phyloP scores from a whole-genome alignment of 257 asterid genomes.

The Nicotiana tomentosiformis region DNA sequence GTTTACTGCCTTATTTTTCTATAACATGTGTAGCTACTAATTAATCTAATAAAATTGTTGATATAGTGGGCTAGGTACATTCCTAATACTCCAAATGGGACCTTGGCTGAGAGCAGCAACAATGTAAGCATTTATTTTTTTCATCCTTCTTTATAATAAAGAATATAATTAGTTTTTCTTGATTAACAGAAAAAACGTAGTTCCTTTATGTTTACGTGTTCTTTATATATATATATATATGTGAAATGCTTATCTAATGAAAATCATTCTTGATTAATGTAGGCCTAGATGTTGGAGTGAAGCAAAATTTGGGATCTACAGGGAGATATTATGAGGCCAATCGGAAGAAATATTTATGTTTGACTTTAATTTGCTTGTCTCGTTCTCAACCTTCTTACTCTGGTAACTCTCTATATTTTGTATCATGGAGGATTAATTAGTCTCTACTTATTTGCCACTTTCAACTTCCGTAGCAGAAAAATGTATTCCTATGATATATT shows the following conservation, averaged over 20 bases:
- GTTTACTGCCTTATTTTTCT: background rate
- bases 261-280: background rate
- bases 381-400: background rate
- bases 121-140: slow-evolving; percentile 34
- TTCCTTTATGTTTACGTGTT: background rate
- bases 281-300: background rate
- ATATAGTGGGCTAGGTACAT: slow-evolving; percentile 93
- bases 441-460: background rate
- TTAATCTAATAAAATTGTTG: background rate
- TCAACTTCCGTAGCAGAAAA: background rate
- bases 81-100: slow-evolving; percentile 52
- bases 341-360: background rate
- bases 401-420: background rate
- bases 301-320: background rate
- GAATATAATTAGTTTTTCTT: background rate
- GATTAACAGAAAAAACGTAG: too few species aligned
- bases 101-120: slow-evolving; percentile 35
- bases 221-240: background rate
- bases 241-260: background rate
- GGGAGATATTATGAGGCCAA: background rate
- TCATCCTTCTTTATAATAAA: background rate
- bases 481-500: background rate
- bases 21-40: too few species aligned
- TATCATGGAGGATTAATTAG: background rate
- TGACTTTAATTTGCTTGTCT: background rate